Base-by-base conservation (phyloP, 768 basidiomycete genomes). In the Collybia sordida region DNA sequence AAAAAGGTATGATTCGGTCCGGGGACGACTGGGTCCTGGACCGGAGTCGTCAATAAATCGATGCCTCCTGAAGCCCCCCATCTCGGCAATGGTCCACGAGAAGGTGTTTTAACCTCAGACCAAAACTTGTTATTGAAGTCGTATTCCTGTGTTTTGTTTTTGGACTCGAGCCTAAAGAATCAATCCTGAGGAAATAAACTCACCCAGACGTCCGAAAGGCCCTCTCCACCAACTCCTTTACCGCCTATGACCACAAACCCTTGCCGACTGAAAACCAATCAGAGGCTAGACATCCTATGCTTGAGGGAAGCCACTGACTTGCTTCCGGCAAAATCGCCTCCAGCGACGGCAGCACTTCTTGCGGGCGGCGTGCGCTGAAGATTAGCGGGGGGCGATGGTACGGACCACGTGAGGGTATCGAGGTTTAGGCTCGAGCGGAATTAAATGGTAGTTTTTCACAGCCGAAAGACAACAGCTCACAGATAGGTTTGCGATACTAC, bases 71-170 rank as follows among this genome's bases (percentile, higher is more conserved):
- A 79, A 1, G 88, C 83, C 37, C 83, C 83, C 79, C 81, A 90
- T 18, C 87, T 76, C 45, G 85, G 62, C 21, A 82, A 71, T 27
- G 90, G 90, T 4, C 74, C 71, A 21, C 73, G 75, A 17, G 78
- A 62, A 9, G 80, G 71, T 3, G 87, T 56, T 15, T 53, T 55
- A 27, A 90, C 80, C 58, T 78, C 56, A 0, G 84, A 75, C 90
- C 90, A 93, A 61, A 92, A 92, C 50, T 89, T 73, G 58, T 83
- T 85, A 50, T 63, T 77, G 58, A 83, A 91, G 65, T 90, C 86
- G 59, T 75, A 93, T 68, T 90, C 88, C 88, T 90, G 59, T 21
- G n/a, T 36, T 21, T 21, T 42, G 27, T 4, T 28, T 63, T 49
- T 49, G 24, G 42, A 22, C 39, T 38, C 37, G 41, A 43, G 27